Conservation (phyloP, 768 basidiomycete species). For the Serendipita sp. region DNA sequence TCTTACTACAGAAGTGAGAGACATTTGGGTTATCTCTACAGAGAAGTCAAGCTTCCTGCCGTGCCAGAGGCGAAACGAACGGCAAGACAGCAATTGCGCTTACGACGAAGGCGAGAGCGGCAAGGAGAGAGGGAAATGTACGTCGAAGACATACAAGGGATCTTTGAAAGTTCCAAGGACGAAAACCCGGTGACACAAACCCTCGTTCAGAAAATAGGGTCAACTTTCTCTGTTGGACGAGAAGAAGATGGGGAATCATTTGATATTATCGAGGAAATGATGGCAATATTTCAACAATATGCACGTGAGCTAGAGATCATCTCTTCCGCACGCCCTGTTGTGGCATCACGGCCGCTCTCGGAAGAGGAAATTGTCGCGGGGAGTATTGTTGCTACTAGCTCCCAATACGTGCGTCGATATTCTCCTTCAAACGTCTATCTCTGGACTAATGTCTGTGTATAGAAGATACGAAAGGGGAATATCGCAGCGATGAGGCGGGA, state of each 20-base stretch:
- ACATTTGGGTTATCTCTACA: slow-evolving; percentile 58
- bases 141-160: not conserved
- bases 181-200: not conserved
- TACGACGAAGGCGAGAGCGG: slow-evolving; percentile 12
- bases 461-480: slow-evolving; percentile 16
- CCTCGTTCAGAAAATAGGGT: not conserved
- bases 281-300: slow-evolving; percentile 35
- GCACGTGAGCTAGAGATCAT: slow-evolving; percentile 28
- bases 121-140: not conserved
- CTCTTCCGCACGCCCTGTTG: slow-evolving; percentile 36
- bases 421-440: not conserved
- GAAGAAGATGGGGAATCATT: not conserved
- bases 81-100: slow-evolving; percentile 13
- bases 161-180: not conserved
- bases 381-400: slow-evolving; percentile 55
- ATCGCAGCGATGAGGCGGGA: slow-evolving; percentile 16
- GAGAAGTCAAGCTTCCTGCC: slow-evolving; percentile 33
- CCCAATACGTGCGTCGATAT: slow-evolving; percentile 29
- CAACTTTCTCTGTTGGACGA: slow-evolving; percentile 6
- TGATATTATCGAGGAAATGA: not conserved
- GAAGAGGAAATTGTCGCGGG: slow-evolving; percentile 67
- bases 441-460: slow-evolving; percentile 7
- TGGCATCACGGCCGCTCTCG: slow-evolving; percentile 31
- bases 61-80: slow-evolving; percentile 12
- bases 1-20: slow-evolving; percentile 42